Base-by-base conservation (phyloP, 106 monocot genomes). In the Allium fistulosum region DNA sequence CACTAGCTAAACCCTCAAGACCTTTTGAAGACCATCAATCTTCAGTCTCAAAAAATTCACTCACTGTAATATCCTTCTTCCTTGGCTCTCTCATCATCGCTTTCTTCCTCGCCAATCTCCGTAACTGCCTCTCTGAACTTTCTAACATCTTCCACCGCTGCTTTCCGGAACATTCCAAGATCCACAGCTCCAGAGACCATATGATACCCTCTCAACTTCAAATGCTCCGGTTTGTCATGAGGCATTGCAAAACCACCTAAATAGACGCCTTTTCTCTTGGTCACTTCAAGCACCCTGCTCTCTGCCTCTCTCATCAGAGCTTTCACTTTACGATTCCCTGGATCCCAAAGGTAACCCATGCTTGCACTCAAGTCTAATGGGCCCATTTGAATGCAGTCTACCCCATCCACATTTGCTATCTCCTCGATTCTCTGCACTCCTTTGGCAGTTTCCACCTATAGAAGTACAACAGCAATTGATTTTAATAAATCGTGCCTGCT, bases 381-480 rank as follows among this genome's bases (percentile, higher is more conserved):
- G 6, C 94, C 94, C 90, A 91, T 95, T 68, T 95, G 94, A 11
- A 95, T 73, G 50, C 80, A 84, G 65, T 95, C 85, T 15, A 95
- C 91, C 4, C 94, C 94, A 0, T 95, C 91, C 12, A 95, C 85
- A 61, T 77, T 79, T 17, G 88, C 87, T 65, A 95, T 91, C 52
- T 79, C 88, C 65, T 85, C 91, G 65, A 88, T 76, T 27, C 81
- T 63, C 22, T 57, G 61, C 49, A 83, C 71, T 12, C 64, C 87
- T 0, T 63, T 48, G 8, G 55, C 75, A 6, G 81, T 62, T 70
- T 91, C 91, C 55, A 88, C 88, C 82, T 94, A 90, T 55, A 2
- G 53, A 12, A 55, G 53, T 37, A 1, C 0, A 37, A 37, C 37
- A 37, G 37, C 37, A 37, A 37, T 37, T 37, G 37, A 37, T 37